Evolutionary conservation across 2,329 filamentous ascomycete species (phyloP).

Genomic region (Monosporascus sp.): DNA sequence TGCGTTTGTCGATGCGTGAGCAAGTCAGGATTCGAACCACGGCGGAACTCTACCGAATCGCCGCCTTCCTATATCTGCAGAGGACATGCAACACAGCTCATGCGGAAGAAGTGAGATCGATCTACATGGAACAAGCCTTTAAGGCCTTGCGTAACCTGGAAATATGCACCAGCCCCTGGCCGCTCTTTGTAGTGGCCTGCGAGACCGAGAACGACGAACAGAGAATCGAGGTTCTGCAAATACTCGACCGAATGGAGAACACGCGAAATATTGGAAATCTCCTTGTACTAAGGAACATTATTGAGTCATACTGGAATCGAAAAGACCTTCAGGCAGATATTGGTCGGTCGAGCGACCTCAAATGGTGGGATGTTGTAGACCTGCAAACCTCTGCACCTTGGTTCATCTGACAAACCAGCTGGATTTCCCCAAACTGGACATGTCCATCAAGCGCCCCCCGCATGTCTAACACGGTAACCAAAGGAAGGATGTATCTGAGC

Average conservation of each 20-base stretch:
- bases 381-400: constrained; percentile 27
- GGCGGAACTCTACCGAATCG: constrained; percentile 46
- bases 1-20: constrained; percentile 22
- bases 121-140: constrained; percentile 31
- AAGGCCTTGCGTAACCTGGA: constrained; percentile 29
- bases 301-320: constrained; percentile 41
- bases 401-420: constrained; percentile 25
- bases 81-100: constrained; percentile 20
- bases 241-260: constrained; percentile 36
- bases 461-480: background rate
- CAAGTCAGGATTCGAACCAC: constrained; percentile 31
- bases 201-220: constrained; percentile 36
- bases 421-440: background rate
- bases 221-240: constrained; percentile 32
- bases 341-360: constrained; percentile 20
- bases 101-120: constrained; percentile 19
- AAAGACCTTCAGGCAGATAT: constrained; percentile 33
- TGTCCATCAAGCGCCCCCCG: background rate
- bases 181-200: constrained; percentile 41
- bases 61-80: constrained; percentile 37
- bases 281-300: constrained; percentile 35
- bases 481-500: background rate
- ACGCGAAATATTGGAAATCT: constrained; percentile 40
- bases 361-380: constrained; percentile 35
- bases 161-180: constrained; percentile 43